phyloP scores from a whole-genome alignment of 768 basidiomycete species.

The Trametopsis cervina region DNA sequence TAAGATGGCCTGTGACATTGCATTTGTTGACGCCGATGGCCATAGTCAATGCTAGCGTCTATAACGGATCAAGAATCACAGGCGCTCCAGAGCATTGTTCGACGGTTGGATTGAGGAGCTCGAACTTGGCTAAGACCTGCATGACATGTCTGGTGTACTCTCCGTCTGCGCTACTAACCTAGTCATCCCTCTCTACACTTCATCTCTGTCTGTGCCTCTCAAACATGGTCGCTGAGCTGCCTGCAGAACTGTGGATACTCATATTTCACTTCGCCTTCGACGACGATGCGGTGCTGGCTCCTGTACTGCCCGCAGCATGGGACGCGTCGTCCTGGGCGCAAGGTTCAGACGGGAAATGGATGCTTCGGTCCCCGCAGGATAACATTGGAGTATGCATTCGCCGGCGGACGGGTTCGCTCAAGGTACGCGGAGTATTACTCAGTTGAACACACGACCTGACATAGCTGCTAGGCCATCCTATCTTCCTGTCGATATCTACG shows the following conservation, averaged over 20 bases:
- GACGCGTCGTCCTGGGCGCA: constrained; percentile 62
- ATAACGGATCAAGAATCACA: too few relatives aligned
- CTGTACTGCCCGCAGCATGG: constrained; percentile 54
- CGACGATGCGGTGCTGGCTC: constrained; percentile 61
- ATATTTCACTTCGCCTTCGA: constrained; percentile 69
- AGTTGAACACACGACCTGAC: constrained; percentile 5
- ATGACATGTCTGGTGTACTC: not conserved
- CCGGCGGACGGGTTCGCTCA: constrained; percentile 58
- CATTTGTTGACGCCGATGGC: too few relatives aligned
- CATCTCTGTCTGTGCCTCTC: too few relatives aligned
- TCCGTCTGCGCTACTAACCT: not conserved
- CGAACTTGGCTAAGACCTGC: not conserved
- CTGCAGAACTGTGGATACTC: constrained; percentile 61
- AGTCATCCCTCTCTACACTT: not conserved
- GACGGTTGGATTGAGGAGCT: not conserved
- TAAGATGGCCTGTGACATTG: too few relatives aligned
- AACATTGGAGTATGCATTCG: constrained; percentile 51
- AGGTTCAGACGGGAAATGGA: constrained; percentile 43
- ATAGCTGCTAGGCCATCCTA: constrained; percentile 49
- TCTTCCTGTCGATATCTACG: constrained; percentile 62
- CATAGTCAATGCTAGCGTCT: too few relatives aligned
- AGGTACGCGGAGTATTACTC: constrained; percentile 34
- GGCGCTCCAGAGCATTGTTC: too few relatives aligned
- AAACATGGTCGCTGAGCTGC: constrained; percentile 33
- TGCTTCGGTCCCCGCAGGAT: constrained; percentile 53